Evolutionary conservation across 345 rosid species (phyloP).

Genomic region (Pugionium dolabratum): DNA sequence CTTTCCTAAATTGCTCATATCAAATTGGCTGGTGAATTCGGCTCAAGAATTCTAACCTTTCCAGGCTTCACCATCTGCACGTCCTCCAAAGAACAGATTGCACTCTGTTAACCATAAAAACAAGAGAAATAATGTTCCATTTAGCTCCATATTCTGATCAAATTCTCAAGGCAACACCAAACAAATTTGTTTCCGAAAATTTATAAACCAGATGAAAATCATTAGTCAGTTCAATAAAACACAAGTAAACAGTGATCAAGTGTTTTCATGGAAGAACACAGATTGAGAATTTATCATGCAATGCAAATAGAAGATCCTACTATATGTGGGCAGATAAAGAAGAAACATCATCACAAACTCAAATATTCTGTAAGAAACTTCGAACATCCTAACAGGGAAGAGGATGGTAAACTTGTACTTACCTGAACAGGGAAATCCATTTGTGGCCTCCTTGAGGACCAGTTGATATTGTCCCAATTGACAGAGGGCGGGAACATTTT

Average conservation of each 20-base stretch:
- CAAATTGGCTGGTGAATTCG: constrained; percentile 6
- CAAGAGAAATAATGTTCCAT: not conserved
- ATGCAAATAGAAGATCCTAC: not conserved
- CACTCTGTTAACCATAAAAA: constrained; percentile 60
- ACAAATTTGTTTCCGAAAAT: not conserved
- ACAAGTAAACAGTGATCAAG: not conserved
- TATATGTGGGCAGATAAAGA: not conserved
- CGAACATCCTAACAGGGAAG: too few relatives aligned
- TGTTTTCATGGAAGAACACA: too few relatives aligned
- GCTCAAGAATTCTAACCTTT: constrained; percentile 53
- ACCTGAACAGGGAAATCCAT: constrained; percentile 99
- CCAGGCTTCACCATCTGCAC: constrained; percentile 74
- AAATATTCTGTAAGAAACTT: not conserved
- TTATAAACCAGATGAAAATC: not conserved
- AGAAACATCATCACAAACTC: not conserved
- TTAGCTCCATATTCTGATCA: not conserved
- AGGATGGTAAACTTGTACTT: not conserved
- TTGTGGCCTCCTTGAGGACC: constrained; percentile 89
- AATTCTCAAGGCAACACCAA: constrained; percentile 1
- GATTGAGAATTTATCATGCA: too few relatives aligned
- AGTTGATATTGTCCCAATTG: constrained; percentile 84
- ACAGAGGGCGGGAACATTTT: constrained; percentile 99
- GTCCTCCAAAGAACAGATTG: constrained; percentile 91
- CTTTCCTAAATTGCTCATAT: constrained; percentile 12
- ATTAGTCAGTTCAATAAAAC: not conserved